Evolutionary conservation across 768 basidiomycete genomes (phyloP).

Genomic region (Baorangia bicolor): DNA sequence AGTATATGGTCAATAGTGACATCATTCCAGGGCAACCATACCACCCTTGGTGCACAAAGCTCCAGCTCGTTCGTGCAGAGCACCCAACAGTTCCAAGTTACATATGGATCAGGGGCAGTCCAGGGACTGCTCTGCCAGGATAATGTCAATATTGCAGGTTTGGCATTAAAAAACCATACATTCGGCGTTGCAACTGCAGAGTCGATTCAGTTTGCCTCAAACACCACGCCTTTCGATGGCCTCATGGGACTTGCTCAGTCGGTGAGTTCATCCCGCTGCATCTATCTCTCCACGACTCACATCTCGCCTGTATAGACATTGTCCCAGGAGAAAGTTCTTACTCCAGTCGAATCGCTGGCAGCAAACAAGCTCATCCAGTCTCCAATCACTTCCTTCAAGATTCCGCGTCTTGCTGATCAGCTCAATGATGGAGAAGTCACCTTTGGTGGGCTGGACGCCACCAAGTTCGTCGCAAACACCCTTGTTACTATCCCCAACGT

Average conservation of each 20-base stretch:
- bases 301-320: slow-evolving; percentile 40
- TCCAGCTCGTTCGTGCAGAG: slow-evolving; percentile 64
- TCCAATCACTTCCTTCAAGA: slow-evolving; percentile 77
- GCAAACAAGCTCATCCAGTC: slow-evolving; percentile 52
- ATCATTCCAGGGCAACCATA: slow-evolving; percentile 54
- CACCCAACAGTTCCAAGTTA: slow-evolving; percentile 51
- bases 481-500: slow-evolving; percentile 63
- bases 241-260: slow-evolving; percentile 78
- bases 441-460: slow-evolving; percentile 70
- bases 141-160: slow-evolving; percentile 60
- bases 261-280: slow-evolving; percentile 37
- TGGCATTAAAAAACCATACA: slow-evolving; percentile 53
- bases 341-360: slow-evolving; percentile 73
- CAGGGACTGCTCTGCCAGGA: slow-evolving; percentile 63
- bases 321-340: slow-evolving; percentile 61
- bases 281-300: neutral
- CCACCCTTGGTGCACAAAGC: slow-evolving; percentile 58
- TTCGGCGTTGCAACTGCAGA: slow-evolving; percentile 69
- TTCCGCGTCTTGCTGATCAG: slow-evolving; percentile 69
- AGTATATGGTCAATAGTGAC: slow-evolving; percentile 17
- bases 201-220: slow-evolving; percentile 56
- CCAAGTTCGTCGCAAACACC: slow-evolving; percentile 63
- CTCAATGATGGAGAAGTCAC: slow-evolving; percentile 74
- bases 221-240: slow-evolving; percentile 60
- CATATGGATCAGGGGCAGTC: slow-evolving; percentile 72